phyloP scores from a whole-genome alignment of 331 rosid genomes.

The Quercus phellos region DNA sequence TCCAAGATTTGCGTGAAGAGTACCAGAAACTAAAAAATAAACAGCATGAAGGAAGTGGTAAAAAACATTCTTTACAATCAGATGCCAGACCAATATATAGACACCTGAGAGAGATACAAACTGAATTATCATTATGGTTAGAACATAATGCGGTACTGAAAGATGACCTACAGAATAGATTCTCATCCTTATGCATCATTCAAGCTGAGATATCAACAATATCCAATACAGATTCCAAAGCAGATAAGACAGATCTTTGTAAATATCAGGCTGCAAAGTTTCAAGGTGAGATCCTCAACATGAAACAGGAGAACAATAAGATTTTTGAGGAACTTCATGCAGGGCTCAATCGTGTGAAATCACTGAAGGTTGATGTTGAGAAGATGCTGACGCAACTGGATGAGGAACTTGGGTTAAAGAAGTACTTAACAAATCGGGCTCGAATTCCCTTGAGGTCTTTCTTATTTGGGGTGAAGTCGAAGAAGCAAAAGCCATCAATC shows the following conservation, averaged over 20 bases:
- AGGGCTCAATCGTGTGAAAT: conserved; percentile 49
- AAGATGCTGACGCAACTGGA: conserved; percentile 45
- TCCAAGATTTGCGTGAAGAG: conserved; percentile 63
- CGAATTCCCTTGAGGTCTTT: conserved; percentile 72
- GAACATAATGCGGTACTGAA: conserved; percentile 64
- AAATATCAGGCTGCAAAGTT: conserved; percentile 78
- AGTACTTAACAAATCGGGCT: conserved; percentile 32
- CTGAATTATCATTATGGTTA: conserved; percentile 70
- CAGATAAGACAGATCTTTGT: conserved; percentile 34
- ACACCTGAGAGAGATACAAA: conserved; percentile 78
- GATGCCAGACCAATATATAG: conserved; percentile 56
- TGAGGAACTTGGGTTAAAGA: conserved; percentile 36
- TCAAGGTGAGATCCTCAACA: conserved; percentile 84
- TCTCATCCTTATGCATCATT: conserved; percentile 50
- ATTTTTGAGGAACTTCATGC: conserved; percentile 51
- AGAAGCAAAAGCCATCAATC: conserved; percentile 52
- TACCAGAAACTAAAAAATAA: conserved; percentile 29
- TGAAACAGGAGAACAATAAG: conserved; percentile 79
- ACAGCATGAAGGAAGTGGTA: conserved; percentile 26
- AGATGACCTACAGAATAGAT: conserved; percentile 62
- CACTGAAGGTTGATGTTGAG: conserved; percentile 49
- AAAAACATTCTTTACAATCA: conserved; percentile 34
- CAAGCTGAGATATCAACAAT: conserved; percentile 69
- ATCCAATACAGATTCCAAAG: conserved; percentile 21
- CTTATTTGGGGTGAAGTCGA: conserved; percentile 77